phyloP scores from a whole-genome alignment of 306 rosid species.

The Pterocarpus santalinus region DNA sequence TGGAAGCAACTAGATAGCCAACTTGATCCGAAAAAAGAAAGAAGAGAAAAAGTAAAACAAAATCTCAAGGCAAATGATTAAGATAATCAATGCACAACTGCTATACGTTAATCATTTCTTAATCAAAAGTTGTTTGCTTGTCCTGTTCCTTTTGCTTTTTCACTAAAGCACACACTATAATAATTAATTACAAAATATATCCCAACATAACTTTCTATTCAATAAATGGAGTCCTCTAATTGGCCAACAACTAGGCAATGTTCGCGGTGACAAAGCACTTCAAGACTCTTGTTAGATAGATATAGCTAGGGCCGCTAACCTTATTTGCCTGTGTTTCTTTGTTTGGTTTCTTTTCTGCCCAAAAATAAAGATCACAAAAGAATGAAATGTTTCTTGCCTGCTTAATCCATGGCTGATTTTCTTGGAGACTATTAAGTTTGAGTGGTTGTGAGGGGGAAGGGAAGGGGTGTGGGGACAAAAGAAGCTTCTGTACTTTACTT shows the following conservation, averaged over 20 bases:
- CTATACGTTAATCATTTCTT: slow-evolving; percentile 14
- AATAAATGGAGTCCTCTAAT: slow-evolving; percentile 33
- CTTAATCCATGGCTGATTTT: slow-evolving; percentile 43
- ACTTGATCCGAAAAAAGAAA: slow-evolving; percentile 37
- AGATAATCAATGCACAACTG: slow-evolving; percentile 36
- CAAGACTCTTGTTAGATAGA: slow-evolving; percentile 23
- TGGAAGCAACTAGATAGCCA: slow-evolving; percentile 42
- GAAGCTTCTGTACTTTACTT: slow-evolving; percentile 73
- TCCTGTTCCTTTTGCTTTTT: slow-evolving; percentile 52
- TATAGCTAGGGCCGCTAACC: neutral
- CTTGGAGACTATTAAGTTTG: slow-evolving; percentile 32
- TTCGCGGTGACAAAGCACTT: slow-evolving; percentile 42
- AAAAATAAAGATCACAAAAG: slow-evolving; percentile 38
- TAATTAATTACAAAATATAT: slow-evolving; percentile 26
- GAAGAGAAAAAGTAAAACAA: neutral
- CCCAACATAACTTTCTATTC: slow-evolving; percentile 39
- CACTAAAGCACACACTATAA: slow-evolving; percentile 32
- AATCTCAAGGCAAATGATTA: slow-evolving; percentile 34
- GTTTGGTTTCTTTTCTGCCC: slow-evolving; percentile 48
- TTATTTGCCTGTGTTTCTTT: slow-evolving; percentile 40
- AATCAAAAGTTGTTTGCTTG: slow-evolving; percentile 53
- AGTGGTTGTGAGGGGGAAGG: slow-evolving; percentile 32
- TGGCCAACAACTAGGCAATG: slow-evolving; percentile 41
- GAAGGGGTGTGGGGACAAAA: slow-evolving; percentile 61
- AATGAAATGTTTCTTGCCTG: slow-evolving; percentile 46